Conservation (phyloP, 805 yeast genomes). For the Candida khao-thaluensis region DNA sequence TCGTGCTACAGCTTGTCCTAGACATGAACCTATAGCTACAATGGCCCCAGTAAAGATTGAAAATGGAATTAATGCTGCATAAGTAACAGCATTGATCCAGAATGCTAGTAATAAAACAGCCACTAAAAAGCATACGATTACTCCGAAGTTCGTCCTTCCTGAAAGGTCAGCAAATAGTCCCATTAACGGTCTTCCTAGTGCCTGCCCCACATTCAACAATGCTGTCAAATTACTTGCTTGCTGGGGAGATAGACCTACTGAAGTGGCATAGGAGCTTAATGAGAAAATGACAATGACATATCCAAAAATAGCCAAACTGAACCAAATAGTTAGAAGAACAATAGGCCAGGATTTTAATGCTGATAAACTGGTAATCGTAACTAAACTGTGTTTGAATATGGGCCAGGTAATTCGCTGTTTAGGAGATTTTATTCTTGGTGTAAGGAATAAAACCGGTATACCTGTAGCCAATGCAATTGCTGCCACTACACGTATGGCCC, state of each 20-base stretch:
- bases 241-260: conserved; percentile 42
- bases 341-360: conserved; percentile 27
- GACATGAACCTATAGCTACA: conserved; percentile 30
- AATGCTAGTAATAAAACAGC: conserved; percentile 31
- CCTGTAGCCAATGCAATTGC: conserved; percentile 30
- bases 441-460: conserved; percentile 42
- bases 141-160: conserved; percentile 45
- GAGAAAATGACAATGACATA: conserved; percentile 37
- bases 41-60: conserved; percentile 29
- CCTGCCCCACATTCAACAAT: conserved; percentile 41
- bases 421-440: conserved; percentile 40
- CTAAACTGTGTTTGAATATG: conserved; percentile 23
- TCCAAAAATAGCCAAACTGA: conserved; percentile 36
- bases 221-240: conserved; percentile 37
- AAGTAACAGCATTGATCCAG: conserved; percentile 39
- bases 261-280: conserved; percentile 37
- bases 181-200: conserved; percentile 50
- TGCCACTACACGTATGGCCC: conserved; percentile 46
- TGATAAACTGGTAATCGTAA: conserved; percentile 34
- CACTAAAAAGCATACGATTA: conserved; percentile 20
- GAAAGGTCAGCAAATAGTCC: conserved; percentile 46
- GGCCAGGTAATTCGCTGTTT: conserved; percentile 21
- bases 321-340: conserved; percentile 31
- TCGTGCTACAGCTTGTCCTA: conserved; percentile 25
- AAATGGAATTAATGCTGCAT: conserved; percentile 31